Evolutionary conservation across 192 early-diverging fungal species (phyloP).

Genomic region (Entophlyctis helioformis): DNA sequence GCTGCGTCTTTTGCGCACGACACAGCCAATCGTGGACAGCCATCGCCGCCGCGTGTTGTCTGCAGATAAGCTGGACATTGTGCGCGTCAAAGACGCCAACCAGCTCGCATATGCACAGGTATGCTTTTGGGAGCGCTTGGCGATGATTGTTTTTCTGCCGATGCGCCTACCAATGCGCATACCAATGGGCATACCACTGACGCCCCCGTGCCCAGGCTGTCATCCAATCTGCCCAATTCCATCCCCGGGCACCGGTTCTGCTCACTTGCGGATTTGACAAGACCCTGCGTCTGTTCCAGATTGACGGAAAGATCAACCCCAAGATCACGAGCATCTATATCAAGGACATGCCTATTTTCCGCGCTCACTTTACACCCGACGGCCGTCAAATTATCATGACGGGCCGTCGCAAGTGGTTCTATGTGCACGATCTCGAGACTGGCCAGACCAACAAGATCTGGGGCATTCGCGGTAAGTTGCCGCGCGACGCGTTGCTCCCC

Average conservation of each 20-base stretch:
- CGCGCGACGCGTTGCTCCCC: too few species aligned
- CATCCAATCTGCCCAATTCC: slow-evolving; percentile 66
- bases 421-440: slow-evolving; percentile 70
- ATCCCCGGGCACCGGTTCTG: slow-evolving; percentile 78
- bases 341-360: slow-evolving; percentile 75
- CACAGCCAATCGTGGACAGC: slow-evolving; percentile 16
- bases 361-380: slow-evolving; percentile 60
- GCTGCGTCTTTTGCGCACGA: slow-evolving; percentile 13
- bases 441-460: slow-evolving; percentile 55
- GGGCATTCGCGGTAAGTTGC: slow-evolving; percentile 52
- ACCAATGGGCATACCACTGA: too few species aligned
- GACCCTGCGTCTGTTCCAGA: slow-evolving; percentile 76
- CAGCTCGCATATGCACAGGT: slow-evolving; percentile 52
- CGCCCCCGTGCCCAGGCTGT: slow-evolving; percentile 30
- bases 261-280: slow-evolving; percentile 82
- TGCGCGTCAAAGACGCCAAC: slow-evolving; percentile 69
- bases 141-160: slow-evolving; percentile 12
- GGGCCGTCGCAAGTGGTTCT: slow-evolving; percentile 73
- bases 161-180: neutral
- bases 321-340: slow-evolving; percentile 83
- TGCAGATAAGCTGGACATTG: slow-evolving; percentile 44
- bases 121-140: slow-evolving; percentile 8
- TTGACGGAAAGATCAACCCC: slow-evolving; percentile 87
- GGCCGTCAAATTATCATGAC: slow-evolving; percentile 65
- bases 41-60: slow-evolving; percentile 19